phyloP scores from a whole-genome alignment of 805 yeast genomes.

The Naumovozyma castellii region DNA sequence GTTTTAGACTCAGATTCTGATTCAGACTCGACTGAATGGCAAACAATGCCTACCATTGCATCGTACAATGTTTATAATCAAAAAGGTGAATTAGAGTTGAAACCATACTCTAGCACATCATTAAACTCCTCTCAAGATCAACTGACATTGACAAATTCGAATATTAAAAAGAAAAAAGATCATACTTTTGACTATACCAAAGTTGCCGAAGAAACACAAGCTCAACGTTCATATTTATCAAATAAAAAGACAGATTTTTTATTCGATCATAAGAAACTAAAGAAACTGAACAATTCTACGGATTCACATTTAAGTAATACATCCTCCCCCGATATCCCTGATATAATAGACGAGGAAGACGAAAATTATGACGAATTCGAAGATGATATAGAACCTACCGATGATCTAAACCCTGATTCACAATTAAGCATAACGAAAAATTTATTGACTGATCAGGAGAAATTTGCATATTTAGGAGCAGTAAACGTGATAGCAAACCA shows the following conservation, averaged over 20 bases:
- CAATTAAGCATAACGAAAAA: constrained; percentile 74
- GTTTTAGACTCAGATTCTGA: constrained; percentile 9
- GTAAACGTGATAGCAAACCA: constrained; percentile 66
- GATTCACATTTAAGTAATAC: constrained; percentile 5
- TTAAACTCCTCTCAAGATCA: constrained; percentile 14
- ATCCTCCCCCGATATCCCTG: constrained; percentile 16
- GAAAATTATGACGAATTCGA: constrained; percentile 33
- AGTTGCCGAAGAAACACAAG: constrained; percentile 79
- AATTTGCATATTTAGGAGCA: constrained; percentile 85
- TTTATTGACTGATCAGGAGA: constrained; percentile 73
- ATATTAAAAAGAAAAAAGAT: constrained; percentile 1
- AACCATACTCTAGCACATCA: constrained; percentile 14
- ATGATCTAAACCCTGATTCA: constrained; percentile 30
- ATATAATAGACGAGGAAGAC: constrained; percentile 22
- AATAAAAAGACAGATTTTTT: constrained; percentile 50
- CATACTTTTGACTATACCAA: constrained; percentile 63
- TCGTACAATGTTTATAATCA: constrained; percentile 72
- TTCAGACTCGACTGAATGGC: constrained; percentile 53
- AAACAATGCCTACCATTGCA: constrained; percentile 76
- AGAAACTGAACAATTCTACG: constrained; percentile 6
- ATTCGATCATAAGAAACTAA: constrained; percentile 32
- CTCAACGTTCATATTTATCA: constrained; percentile 51
- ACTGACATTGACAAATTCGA: constrained; percentile 1
- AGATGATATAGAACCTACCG: constrained; percentile 27
- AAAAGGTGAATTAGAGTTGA: constrained; percentile 54